Percentiles rank a stretch among this genome's conserved stretches.
Evolutionary conservation across 345 rosid species (phyloP).

Genomic region (Cardiospermum halicacabum): DNA sequence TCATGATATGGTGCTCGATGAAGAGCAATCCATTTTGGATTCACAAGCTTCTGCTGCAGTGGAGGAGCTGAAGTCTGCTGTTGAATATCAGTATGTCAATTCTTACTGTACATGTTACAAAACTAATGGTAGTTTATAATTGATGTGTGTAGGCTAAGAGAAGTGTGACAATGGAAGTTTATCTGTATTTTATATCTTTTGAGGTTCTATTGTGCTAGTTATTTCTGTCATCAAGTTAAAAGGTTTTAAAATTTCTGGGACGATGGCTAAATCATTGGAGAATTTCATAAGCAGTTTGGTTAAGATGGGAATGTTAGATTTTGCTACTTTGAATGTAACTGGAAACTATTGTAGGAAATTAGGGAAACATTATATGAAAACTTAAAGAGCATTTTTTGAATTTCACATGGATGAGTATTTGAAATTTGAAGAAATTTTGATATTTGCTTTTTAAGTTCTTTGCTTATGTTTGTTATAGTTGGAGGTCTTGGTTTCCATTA

Average conservation of each 20-base stretch:
- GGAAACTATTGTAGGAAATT: too few relatives aligned
- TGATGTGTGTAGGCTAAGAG: not conserved
- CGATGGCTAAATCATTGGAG: too few relatives aligned
- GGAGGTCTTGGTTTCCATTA: not conserved
- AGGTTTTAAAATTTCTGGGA: too few relatives aligned
- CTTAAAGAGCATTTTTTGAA: not conserved
- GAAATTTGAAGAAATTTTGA: not conserved
- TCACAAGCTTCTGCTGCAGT: constrained; percentile 61
- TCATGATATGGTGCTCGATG: constrained; percentile 72
- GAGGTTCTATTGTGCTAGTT: not conserved
- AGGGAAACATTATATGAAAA: not conserved
- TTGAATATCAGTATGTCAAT: constrained; percentile 60
- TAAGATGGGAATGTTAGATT: too few relatives aligned
- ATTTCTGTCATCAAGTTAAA: too few relatives aligned
- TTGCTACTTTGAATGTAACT: not conserved
- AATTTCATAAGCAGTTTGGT: too few relatives aligned
- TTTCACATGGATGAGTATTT: not conserved
- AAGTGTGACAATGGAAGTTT: not conserved
- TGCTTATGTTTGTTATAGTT: not conserved
- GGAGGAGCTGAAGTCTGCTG: constrained; percentile 65
- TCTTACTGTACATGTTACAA: not conserved
- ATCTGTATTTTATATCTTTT: not conserved
- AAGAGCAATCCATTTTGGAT: constrained; percentile 68
- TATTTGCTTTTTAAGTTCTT: not conserved
- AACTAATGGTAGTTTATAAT: not conserved